phyloP scores from a whole-genome alignment of 148 eudicot genomes.

The Chenopodium quinoa region DNA sequence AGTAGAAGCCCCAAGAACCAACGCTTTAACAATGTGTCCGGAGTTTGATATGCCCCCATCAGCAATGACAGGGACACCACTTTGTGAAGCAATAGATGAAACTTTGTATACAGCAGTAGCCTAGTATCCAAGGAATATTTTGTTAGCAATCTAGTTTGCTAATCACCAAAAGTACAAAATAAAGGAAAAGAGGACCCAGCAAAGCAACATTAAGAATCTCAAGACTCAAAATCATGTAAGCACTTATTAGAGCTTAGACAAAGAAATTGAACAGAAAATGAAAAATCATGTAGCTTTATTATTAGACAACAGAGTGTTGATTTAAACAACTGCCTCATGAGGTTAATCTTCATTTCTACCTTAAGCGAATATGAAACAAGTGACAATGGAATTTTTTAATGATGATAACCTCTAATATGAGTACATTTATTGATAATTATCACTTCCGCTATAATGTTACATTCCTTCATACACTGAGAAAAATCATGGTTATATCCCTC shows the following conservation, averaged over 20 bases:
- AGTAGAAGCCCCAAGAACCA: slow-evolving; percentile 88
- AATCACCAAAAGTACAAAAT: background rate
- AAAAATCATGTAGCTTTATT: background rate
- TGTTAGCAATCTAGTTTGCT: background rate
- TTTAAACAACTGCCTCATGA: background rate
- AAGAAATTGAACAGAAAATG: background rate
- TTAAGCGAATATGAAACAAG: too few species aligned
- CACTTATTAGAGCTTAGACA: background rate
- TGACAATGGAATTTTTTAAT: too few species aligned
- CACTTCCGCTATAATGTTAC: background rate
- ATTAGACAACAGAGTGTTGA: background rate
- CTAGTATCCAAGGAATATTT: slow-evolving; percentile 33
- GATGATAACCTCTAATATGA: too few species aligned
- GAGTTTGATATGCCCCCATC: slow-evolving; percentile 97
- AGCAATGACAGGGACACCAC: slow-evolving; percentile 84
- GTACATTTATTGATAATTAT: background rate
- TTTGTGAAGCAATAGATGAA: slow-evolving; percentile 63
- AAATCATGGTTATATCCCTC: background rate
- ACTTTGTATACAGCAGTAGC: slow-evolving; percentile 97
- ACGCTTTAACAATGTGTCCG: slow-evolving; percentile 90
- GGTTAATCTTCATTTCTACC: background rate
- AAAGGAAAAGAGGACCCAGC: too few species aligned
- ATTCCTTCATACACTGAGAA: background rate
- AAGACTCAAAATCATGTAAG: background rate
- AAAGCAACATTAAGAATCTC: background rate